Evolutionary conservation across 768 basidiomycete species (phyloP).

Genomic region (Tephrocybe sp.): DNA sequence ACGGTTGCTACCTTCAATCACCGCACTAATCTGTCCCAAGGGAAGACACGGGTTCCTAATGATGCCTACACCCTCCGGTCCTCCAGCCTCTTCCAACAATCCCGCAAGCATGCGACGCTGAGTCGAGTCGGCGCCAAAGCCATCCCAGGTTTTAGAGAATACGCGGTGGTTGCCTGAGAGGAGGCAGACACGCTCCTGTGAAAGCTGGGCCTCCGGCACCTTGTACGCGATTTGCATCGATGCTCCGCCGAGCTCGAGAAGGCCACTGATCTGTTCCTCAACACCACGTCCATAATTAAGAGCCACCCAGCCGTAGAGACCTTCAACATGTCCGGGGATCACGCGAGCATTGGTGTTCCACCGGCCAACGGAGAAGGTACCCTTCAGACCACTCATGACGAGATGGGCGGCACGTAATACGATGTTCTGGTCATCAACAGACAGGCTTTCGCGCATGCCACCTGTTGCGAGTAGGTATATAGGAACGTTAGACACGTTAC

Average conservation of each 20-base stretch:
- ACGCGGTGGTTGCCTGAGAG: conserved; percentile 10
- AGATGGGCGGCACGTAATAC: conserved; percentile 7
- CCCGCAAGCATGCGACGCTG: neutral
- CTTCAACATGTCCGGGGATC: conserved; percentile 11
- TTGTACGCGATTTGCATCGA: conserved; percentile 16
- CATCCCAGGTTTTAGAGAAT: conserved; percentile 11
- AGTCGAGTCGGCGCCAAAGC: conserved; percentile 8
- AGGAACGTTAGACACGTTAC: conserved; percentile 1
- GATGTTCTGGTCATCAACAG: neutral
- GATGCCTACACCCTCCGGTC: neutral
- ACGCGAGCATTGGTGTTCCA: conserved; percentile 7
- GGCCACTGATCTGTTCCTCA: conserved; percentile 8
- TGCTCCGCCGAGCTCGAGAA: conserved; percentile 13
- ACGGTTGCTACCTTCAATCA: neutral
- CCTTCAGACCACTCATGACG: neutral
- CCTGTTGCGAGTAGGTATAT: conserved; percentile 16
- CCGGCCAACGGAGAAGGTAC: neutral
- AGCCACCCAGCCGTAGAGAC: conserved; percentile 14
- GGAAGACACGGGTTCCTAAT: conserved; percentile 13
- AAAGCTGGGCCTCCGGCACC: conserved; percentile 2
- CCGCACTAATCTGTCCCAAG: neutral
- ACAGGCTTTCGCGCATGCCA: conserved; percentile 11
- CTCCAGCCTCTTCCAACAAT: conserved; percentile 7
- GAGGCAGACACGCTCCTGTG: conserved; percentile 5
- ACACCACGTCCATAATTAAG: conserved; percentile 9